Evolutionary conservation across 2,329 filamentous ascomycete species (phyloP).

Genomic region (Aureobasidium lini): DNA sequence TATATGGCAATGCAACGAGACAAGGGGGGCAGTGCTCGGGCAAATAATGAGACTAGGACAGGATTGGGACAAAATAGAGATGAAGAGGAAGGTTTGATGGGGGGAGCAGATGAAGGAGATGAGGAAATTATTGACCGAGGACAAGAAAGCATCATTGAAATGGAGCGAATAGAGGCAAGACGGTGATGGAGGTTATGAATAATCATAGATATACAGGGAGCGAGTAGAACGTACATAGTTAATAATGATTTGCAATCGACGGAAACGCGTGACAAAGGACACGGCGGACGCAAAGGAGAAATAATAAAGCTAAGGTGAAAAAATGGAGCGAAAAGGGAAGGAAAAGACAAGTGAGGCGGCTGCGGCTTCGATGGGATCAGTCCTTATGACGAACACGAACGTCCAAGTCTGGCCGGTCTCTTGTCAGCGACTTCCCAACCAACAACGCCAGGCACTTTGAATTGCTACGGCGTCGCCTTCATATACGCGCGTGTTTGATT

Average conservation of each 20-base stretch:
- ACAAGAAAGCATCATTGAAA: neutral
- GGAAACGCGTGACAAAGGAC: neutral
- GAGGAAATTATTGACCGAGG: constrained; percentile 1
- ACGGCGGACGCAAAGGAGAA: neutral
- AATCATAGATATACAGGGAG: neutral
- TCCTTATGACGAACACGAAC: neutral
- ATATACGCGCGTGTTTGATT: neutral
- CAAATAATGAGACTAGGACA: constrained; percentile 14
- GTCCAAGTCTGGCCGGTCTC: neutral
- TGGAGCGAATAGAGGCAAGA: neutral
- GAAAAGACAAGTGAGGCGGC: neutral
- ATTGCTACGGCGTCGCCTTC: neutral
- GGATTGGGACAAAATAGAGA: constrained; percentile 18
- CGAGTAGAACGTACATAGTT: neutral
- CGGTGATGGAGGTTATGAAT: neutral
- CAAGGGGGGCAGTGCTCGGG: constrained; percentile 19
- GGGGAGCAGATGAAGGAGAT: constrained; percentile 7
- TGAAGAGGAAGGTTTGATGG: constrained; percentile 29
- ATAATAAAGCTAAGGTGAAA: neutral
- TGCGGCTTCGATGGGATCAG: neutral
- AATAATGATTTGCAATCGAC: neutral
- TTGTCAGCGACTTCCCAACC: constrained; percentile 1
- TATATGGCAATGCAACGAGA: constrained; percentile 54
- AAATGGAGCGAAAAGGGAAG: constrained; percentile 1
- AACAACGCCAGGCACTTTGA: neutral